Conservation (phyloP, 495 filamentous ascomycete species). For the Annulohypoxylon bovei region DNA sequence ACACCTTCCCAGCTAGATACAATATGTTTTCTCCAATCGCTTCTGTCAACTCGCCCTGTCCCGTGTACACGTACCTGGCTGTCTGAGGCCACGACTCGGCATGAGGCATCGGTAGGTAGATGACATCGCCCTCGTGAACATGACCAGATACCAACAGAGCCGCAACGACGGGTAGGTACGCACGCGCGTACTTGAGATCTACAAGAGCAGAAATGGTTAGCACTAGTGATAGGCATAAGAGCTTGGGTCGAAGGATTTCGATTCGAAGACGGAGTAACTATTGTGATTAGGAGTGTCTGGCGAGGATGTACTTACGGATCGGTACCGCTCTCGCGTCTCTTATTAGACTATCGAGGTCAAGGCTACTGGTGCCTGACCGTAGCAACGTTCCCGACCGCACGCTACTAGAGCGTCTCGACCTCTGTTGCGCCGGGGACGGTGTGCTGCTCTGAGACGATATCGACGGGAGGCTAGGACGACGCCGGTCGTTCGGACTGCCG, state of each 20-base stretch:
- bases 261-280: background rate
- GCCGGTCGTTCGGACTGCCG: conserved; percentile 3
- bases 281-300: background rate
- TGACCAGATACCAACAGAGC: conserved; percentile 61
- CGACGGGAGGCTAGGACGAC: background rate
- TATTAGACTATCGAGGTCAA: conserved; percentile 38
- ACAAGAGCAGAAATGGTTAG: conserved; percentile 5
- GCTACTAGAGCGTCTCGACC: conserved; percentile 24
- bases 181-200: conserved; percentile 62
- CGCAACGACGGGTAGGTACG: conserved; percentile 61
- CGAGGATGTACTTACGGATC: conserved; percentile 55
- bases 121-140: conserved; percentile 59
- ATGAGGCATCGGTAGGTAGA: conserved; percentile 66
- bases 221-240: background rate
- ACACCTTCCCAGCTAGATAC: conserved; percentile 62
- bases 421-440: conserved; percentile 13
- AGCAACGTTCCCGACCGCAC: conserved; percentile 28
- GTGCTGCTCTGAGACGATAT: background rate
- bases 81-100: conserved; percentile 63
- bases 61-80: conserved; percentile 62
- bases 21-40: conserved; percentile 61
- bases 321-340: conserved; percentile 53
- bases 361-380: background rate
- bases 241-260: background rate
- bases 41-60: conserved; percentile 56